Evolutionary conservation across 345 rosid genomes (phyloP).

Genomic region (Bruguiera sexangula): DNA sequence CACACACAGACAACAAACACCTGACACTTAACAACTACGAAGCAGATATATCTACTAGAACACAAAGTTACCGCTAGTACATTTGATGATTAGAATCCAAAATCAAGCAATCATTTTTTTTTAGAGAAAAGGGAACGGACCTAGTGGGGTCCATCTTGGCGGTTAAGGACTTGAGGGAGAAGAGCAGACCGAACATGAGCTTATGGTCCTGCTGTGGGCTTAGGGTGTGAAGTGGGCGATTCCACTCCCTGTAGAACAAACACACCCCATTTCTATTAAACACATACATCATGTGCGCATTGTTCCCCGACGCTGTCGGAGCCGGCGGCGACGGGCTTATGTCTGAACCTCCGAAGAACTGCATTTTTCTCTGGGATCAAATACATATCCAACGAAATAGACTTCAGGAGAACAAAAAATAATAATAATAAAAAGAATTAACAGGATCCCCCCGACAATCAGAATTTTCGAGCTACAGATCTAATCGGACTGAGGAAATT

Average conservation of each 20-base stretch:
- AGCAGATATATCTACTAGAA: background rate
- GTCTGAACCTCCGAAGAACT: constrained; percentile 91
- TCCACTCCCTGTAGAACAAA: constrained; percentile 88
- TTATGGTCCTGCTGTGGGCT: constrained; percentile 84
- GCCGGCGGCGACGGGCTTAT: constrained; percentile 80
- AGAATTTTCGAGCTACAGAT: constrained; percentile 1
- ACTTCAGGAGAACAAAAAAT: background rate
- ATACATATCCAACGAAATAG: background rate
- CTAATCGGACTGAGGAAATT: background rate
- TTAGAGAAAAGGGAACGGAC: constrained; percentile 26
- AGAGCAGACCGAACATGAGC: constrained; percentile 97
- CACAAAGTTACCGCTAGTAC: background rate
- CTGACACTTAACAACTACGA: background rate
- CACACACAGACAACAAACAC: background rate
- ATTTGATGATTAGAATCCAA: background rate
- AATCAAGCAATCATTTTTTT: background rate
- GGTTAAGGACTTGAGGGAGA: constrained; percentile 93
- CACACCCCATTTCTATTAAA: constrained; percentile 86
- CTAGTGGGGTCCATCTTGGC: constrained; percentile 93
- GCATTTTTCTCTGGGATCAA: constrained; percentile 40
- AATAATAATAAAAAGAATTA: background rate
- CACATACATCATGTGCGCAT: constrained; percentile 82
- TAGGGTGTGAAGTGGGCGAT: constrained; percentile 81
- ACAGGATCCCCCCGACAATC: constrained; percentile 2
- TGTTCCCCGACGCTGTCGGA: constrained; percentile 70